These are phyloP conservation scores for Fusarium ambrosium DNA, from an alignment of 2,329 filamentous ascomycete species.

Conservation along the genomic window DNA sequence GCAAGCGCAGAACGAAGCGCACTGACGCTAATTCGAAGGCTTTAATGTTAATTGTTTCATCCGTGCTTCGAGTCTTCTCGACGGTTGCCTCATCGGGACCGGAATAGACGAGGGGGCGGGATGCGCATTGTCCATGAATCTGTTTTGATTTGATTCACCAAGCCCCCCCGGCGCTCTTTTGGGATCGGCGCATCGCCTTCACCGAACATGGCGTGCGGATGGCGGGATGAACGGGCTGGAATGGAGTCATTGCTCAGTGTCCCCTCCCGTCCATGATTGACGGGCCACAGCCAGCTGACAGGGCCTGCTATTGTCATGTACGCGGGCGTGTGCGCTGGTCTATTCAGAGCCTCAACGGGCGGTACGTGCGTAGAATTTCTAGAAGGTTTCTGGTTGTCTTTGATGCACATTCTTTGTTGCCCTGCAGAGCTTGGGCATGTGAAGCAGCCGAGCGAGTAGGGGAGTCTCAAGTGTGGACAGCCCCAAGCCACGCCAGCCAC, in stretches of 20 bases:
- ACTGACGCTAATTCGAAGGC: slow-evolving; percentile 31
- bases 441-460: slow-evolving; percentile 1
- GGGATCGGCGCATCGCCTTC: slow-evolving; percentile 41
- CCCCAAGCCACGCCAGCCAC: slow-evolving; percentile 26
- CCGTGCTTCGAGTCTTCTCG: slow-evolving; percentile 34
- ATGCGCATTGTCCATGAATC: slow-evolving; percentile 31
- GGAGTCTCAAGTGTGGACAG: slow-evolving; percentile 16
- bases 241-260: slow-evolving; percentile 32
- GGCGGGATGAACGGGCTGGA: slow-evolving; percentile 36
- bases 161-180: slow-evolving; percentile 32
- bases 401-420: slow-evolving; percentile 8
- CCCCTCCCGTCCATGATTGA: slow-evolving; percentile 15
- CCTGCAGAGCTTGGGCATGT: slow-evolving; percentile 7
- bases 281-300: slow-evolving; percentile 3
- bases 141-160: slow-evolving; percentile 38
- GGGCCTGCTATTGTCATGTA: slow-evolving; percentile 16
- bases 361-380: slow-evolving; percentile 38
- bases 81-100: slow-evolving; percentile 35
- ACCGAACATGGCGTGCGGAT: slow-evolving; percentile 41
- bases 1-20: slow-evolving; percentile 7
- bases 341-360: slow-evolving; percentile 25
- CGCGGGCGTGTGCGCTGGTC: slow-evolving; percentile 10
- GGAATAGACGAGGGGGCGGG: slow-evolving; percentile 30
- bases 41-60: slow-evolving; percentile 45
- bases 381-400: slow-evolving; percentile 27